These are phyloP conservation scores for Phytophthora rubi DNA, from an alignment of 352 stramenopile genomes.

Conservation along the genomic window DNA sequence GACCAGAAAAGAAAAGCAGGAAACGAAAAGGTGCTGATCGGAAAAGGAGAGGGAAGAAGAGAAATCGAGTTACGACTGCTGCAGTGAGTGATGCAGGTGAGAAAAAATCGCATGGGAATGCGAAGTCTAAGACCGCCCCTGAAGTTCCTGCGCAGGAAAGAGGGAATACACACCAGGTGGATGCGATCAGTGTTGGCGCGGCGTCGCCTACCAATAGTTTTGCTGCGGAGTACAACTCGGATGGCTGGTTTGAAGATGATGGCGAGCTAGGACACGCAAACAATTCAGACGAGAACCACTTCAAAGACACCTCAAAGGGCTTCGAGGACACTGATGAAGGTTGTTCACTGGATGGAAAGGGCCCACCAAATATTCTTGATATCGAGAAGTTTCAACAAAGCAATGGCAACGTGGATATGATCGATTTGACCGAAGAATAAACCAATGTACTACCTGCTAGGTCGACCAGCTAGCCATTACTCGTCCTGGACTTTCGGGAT, in stretches of 20 bases:
- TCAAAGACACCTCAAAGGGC: background rate
- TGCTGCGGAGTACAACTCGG: conserved; percentile 22
- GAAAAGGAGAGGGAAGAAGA: conserved; percentile 15
- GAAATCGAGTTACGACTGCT: background rate
- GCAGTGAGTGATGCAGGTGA: background rate
- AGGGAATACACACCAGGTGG: background rate
- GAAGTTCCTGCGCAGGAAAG: background rate
- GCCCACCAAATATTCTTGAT: background rate
- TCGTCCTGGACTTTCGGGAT: conserved; percentile 39
- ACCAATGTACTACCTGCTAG: background rate
- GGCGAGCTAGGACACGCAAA: background rate
- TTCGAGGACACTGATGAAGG: background rate
- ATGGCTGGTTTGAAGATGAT: conserved; percentile 47
- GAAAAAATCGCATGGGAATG: background rate
- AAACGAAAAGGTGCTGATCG: conserved; percentile 7
- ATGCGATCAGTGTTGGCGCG: conserved; percentile 11
- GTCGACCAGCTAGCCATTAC: background rate
- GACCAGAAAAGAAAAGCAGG: conserved; percentile 8
- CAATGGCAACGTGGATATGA: conserved; percentile 15
- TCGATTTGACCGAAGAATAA: conserved; percentile 39
- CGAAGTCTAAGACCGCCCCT: background rate
- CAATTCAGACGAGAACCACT: background rate
- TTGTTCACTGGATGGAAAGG: background rate
- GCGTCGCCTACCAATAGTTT: conserved; percentile 6
- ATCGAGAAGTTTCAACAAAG: background rate